These are phyloP conservation scores for Phytophthora uliginosa DNA, from an alignment of 352 stramenopile genomes.

Conservation along the genomic window DNA sequence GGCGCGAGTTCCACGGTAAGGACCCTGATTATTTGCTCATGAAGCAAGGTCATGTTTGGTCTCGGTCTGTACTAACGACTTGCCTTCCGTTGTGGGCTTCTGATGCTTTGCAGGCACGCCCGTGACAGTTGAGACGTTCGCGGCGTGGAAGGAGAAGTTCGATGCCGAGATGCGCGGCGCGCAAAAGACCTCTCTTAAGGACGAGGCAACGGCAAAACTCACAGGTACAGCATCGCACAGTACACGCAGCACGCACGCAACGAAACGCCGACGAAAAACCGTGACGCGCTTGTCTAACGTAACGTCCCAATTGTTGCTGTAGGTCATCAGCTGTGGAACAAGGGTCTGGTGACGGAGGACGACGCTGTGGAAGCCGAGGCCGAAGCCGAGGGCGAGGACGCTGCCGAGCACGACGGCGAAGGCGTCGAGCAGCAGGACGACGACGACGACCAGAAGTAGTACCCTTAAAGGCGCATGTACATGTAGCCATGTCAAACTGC, in stretches of 20 bases:
- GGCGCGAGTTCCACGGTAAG: conserved; percentile 46
- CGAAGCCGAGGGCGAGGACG: conserved; percentile 57
- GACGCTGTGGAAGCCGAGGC: conserved; percentile 46
- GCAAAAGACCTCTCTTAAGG: conserved; percentile 69
- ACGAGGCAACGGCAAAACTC: conserved; percentile 79
- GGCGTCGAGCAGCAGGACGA: conserved; percentile 34
- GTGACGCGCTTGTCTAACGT: conserved; percentile 9
- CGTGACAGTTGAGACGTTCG: conserved; percentile 85
- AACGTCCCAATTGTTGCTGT: conserved; percentile 12
- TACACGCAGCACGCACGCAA: not conserved
- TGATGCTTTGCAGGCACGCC: conserved; percentile 58
- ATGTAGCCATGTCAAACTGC: conserved; percentile 12
- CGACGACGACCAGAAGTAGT: conserved; percentile 38
- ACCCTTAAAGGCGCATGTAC: not conserved
- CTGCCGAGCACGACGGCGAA: conserved; percentile 47
- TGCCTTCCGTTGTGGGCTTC: not conserved
- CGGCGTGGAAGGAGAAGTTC: conserved; percentile 78
- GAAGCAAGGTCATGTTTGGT: not conserved
- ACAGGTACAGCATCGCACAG: conserved; percentile 49
- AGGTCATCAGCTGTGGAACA: conserved; percentile 79
- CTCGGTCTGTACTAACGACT: not conserved
- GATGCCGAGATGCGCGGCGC: conserved; percentile 65
- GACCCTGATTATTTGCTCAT: not conserved
- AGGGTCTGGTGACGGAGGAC: conserved; percentile 81
- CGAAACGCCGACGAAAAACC: not conserved